phyloP scores from a whole-genome alignment of 208 protist genomes.

The Trypanosoma congolense region DNA sequence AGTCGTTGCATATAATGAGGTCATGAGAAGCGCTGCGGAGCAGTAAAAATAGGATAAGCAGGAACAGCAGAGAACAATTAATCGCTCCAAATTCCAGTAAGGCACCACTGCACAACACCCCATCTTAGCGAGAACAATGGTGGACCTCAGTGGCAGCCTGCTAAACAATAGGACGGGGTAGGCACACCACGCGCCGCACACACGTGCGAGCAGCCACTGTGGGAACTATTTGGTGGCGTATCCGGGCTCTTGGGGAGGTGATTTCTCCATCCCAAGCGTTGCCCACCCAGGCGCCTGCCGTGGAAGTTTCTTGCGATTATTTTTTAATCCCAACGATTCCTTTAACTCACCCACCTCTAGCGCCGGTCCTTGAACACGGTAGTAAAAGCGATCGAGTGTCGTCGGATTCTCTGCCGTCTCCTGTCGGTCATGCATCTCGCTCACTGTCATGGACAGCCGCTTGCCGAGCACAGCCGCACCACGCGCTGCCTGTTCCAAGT shows the following conservation, averaged over 20 bases:
- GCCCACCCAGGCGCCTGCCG: slow-evolving; percentile 60
- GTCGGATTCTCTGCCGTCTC: slow-evolving; percentile 79
- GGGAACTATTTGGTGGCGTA: slow-evolving; percentile 30
- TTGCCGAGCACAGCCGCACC: slow-evolving; percentile 75
- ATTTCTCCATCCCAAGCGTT: slow-evolving; percentile 51
- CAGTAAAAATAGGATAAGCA: slow-evolving; percentile 15
- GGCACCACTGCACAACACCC: no score
- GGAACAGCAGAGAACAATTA: no score
- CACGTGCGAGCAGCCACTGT: no score
- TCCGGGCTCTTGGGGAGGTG: slow-evolving; percentile 17
- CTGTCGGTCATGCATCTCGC: slow-evolving; percentile 82
- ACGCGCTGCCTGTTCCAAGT: slow-evolving; percentile 79
- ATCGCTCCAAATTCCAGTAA: no score
- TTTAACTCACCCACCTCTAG: slow-evolving; percentile 84
- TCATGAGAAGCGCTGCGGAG: neutral
- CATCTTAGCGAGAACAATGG: no score
- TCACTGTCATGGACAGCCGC: slow-evolving; percentile 76
- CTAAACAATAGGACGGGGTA: no score
- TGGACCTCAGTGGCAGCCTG: no score
- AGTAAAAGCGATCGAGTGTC: slow-evolving; percentile 81
- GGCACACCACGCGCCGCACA: no score
- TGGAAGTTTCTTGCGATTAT: slow-evolving; percentile 57
- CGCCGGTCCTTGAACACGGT: slow-evolving; percentile 66
- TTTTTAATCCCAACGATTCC: slow-evolving; percentile 83
- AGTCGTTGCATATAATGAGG: slow-evolving; percentile 4